A percentile compares a stretch with the other conserved stretches of the same genome.
phyloP scores from a whole-genome alignment of 164 flowering plant genomes.

The Warburgia ugandensis region DNA sequence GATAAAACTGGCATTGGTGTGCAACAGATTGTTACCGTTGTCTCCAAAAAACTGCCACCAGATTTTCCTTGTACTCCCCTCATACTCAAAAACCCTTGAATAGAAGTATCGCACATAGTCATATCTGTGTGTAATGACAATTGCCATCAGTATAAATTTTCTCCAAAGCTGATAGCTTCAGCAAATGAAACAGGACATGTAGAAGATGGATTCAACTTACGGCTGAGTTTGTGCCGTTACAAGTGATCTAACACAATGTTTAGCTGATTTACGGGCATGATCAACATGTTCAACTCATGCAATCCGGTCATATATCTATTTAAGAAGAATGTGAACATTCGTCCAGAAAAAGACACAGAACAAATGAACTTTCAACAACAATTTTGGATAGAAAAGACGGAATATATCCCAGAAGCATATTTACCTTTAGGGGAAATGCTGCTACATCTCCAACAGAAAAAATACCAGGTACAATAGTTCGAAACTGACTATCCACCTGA shows the following conservation, averaged over 20 bases:
- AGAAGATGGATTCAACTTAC: slow-evolving; percentile 29
- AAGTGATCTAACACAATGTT: slow-evolving; percentile 72
- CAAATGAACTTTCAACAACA: no score
- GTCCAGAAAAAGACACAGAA: no score
- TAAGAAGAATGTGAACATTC: slow-evolving; percentile 2
- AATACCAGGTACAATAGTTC: slow-evolving; percentile 74
- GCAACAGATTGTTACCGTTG: slow-evolving; percentile 47
- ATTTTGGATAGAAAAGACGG: no score
- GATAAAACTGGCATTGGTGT: slow-evolving; percentile 5
- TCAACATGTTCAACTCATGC: slow-evolving; percentile 95
- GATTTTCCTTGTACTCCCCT: slow-evolving; percentile 82
- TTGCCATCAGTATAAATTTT: slow-evolving; percentile 4
- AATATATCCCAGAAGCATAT: background rate
- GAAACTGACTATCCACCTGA: slow-evolving; percentile 91
- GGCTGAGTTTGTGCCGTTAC: slow-evolving; percentile 54
- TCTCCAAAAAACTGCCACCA: slow-evolving; percentile 99
- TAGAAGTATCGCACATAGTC: slow-evolving; percentile 93
- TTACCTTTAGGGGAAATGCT: slow-evolving; percentile 86
- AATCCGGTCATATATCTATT: slow-evolving; percentile 71
- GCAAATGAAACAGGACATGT: background rate
- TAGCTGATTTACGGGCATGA: slow-evolving; percentile 88
- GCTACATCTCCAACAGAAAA: slow-evolving; percentile 95
- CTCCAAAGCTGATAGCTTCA: no score
- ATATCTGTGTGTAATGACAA: slow-evolving; percentile 44
- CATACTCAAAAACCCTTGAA: slow-evolving; percentile 92